Evolutionary conservation across 2,329 filamentous ascomycete genomes (phyloP), one percentile per base, ranked within the genome.

Genomic region (Pezicula carpinea): DNA sequence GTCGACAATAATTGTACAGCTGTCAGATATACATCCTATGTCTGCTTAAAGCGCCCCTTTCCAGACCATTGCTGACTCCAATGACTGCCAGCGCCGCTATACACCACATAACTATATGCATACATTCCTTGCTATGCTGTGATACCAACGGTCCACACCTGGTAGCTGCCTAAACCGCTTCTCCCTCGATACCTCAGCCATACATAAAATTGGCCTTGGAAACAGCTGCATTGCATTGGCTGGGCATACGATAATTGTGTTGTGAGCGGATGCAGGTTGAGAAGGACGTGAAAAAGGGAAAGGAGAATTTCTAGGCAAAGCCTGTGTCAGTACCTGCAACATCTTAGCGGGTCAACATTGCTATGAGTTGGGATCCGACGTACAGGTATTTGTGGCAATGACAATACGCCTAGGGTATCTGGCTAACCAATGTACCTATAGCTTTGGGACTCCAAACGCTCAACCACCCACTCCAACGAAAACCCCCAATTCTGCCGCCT

Each of bases 381-480:
- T 70, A 72, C 64, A 81, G 77, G 79, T 70, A 73, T 67, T 22
- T 17, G 14, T 31, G 15, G 22, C 18, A 40, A 34, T 42, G 18
- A 14, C 43, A 15, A 23, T n/a, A 35, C 39, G 14, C 38, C 43
- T 46, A 34, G n/a, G 7, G 41, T 43, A 29, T n/a, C 38, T 51
- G 38, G 44, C 52, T 43, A 56, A 63, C 69, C 74, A 59, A 76
- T 51, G 11, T 48, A 56, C 33, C 49, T 58, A 44, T 57, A 83
- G 80, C 73, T 80, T 80, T 78, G 78, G 77, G 72, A 75, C 79
- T 71, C 71, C 76, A 71, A 80, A 75, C 73, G 74, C 75, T 73
- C 76, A 75, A 63, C 77, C 77, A 60, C 76, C 73, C 38, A 82
- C 78, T 46, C 77, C 79, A 47, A 75, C 72, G 63, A 71, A 76